Evolutionary conservation across 2,329 filamentous ascomycete genomes (phyloP).

Genomic region (Hyphodiscus sp.): DNA sequence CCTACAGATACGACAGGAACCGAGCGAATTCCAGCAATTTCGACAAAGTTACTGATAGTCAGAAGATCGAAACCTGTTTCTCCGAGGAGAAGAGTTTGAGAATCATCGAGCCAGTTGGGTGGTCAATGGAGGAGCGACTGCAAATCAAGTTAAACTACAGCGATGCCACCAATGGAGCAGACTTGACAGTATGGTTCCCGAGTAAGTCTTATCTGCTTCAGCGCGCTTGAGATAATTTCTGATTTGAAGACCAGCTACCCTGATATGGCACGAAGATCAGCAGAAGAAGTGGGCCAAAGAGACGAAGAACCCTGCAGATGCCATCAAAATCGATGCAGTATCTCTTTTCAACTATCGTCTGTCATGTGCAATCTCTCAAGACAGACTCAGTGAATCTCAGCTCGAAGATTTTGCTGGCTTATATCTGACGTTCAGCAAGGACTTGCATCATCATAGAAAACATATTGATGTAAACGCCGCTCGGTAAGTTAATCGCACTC

Average conservation of each 20-base stretch:
- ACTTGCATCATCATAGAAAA: not conserved
- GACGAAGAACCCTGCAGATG: not conserved
- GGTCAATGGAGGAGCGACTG: not conserved
- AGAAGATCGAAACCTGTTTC: not conserved
- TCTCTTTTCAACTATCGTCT: slow-evolving; percentile 1
- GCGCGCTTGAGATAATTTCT: too few species aligned
- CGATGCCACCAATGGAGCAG: not conserved
- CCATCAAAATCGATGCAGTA: not conserved
- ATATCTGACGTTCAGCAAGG: not conserved
- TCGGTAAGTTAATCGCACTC: not conserved
- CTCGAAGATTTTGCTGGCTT: not conserved
- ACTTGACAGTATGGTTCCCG: not conserved
- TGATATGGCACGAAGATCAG: not conserved
- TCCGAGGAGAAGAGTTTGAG: not conserved
- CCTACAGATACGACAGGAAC: slow-evolving; percentile 8
- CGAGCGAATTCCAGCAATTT: not conserved
- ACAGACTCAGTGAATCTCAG: not conserved
- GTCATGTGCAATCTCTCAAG: not conserved
- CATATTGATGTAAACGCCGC: not conserved
- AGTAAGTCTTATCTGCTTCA: too few species aligned
- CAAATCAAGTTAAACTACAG: not conserved
- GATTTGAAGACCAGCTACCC: not conserved
- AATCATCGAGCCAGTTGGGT: not conserved
- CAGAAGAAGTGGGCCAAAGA: not conserved
- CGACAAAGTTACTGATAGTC: not conserved